Base-by-base conservation (phyloP, 805 yeast species). In the Pachysolen tannophilus region DNA sequence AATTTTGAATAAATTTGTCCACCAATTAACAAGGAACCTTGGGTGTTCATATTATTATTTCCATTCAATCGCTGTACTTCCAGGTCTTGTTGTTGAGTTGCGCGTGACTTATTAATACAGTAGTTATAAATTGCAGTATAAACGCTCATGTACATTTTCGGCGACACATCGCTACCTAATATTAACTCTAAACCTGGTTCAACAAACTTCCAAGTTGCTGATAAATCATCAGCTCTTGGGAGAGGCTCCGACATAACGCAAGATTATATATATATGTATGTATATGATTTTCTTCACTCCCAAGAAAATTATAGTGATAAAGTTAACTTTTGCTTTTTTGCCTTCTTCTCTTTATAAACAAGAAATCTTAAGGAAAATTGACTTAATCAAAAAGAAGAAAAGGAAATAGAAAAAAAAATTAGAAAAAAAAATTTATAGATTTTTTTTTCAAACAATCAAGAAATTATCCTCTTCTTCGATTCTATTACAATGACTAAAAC, bases 61-160 rank as follows among this genome's bases (percentile, higher is more conserved):
- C 44, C 45, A 30, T 44, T 43, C n/a, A n/a, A n/a, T n/a, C n/a
- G n/a, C n/a, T n/a, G n/a, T 24, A 46, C 46, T 23, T 38, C 34
- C 10, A 31, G 37, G 15, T 50, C 35, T 3, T 43, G 28, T 26
- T 58, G 54, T 15, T 59, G 63, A 52, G 55, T 69, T 38, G 63
- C 65, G 33, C 85, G 67, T 5, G 87, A 78, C 44, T 80, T 79
- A 48, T 80, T 79, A 29, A 86, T 88, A 63, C 97, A 88, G 55
- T 84, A 88, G 60, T 88, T 87, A 63, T 87, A 90, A 43, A 90
- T 81, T 4, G 94, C 90, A 1, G 96, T 85, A 59, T 88, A 88
- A 39, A 90, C 82, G 45, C 81, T 81, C 82, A 87, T 84, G 58
- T 85, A 87, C 79, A 82, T 74, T 30, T 77, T 64, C 4, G 78